A percentile compares a stretch with the other conserved stretches of the same genome.
Conservation (phyloP, 345 rosid species). For the Brassica napus region Da-Ae NC_063444.1:16307001-16307500, state of each 20-base stretch:
- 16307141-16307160: too few species aligned
- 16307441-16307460: conserved; percentile 21
- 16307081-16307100: too few species aligned
- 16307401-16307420: conserved; percentile 38
- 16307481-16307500: neutral
- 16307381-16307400: conserved; percentile 33
- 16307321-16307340: conserved; percentile 40
- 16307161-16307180: too few species aligned
- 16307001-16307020: too few species aligned
- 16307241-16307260: neutral
- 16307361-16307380: conserved; percentile 43
- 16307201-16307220: too few species aligned
- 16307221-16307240: too few species aligned
- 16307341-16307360: conserved; percentile 39
- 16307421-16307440: conserved; percentile 23
- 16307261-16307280: neutral
- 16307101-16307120: too few species aligned
- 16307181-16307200: too few species aligned
- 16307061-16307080: too few species aligned
- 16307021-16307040: too few species aligned
- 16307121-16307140: too few species aligned
- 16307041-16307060: too few species aligned
- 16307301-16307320: conserved; percentile 41
- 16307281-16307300: neutral
- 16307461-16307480: neutral